Conservation (phyloP, 179 eudicot genomes). For the Silene noctiflora region DNA sequence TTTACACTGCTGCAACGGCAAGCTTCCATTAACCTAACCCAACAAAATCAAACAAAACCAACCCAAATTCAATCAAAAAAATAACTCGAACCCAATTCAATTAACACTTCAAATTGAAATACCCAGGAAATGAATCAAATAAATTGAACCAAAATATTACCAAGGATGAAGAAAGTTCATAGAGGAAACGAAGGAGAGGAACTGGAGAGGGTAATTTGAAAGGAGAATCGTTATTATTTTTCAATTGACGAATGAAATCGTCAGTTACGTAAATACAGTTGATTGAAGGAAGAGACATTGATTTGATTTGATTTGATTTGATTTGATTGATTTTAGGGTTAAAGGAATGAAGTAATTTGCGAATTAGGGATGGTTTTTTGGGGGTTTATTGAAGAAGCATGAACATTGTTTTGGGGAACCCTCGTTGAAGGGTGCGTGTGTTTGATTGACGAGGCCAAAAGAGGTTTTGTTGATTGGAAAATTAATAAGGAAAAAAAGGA, state of each 20-base stretch:
- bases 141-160: conserved; percentile 28
- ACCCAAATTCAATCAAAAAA: not conserved
- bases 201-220: conserved; percentile 53
- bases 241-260: conserved; percentile 61
- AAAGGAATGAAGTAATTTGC: not conserved
- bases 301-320: conserved; percentile 29
- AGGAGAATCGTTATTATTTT: conserved; percentile 54
- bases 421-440: not conserved
- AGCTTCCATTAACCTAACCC: conserved; percentile 65
- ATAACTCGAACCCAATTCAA: not conserved
- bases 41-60: conserved; percentile 15
- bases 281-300: conserved; percentile 69
- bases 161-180: conserved; percentile 69
- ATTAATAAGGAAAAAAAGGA: no score
- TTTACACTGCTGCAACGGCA: conserved; percentile 88
- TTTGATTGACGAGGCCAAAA: not conserved
- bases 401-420: not conserved
- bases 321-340: not conserved
- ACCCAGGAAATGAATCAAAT: not conserved
- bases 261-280: conserved; percentile 58
- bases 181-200: conserved; percentile 66
- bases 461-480: not conserved
- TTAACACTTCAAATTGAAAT: not conserved
- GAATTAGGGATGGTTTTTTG: not conserved
- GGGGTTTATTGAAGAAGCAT: not conserved